Evolutionary conservation across 768 basidiomycete species (phyloP).

Genomic region (Amanita polypyramis): DNA sequence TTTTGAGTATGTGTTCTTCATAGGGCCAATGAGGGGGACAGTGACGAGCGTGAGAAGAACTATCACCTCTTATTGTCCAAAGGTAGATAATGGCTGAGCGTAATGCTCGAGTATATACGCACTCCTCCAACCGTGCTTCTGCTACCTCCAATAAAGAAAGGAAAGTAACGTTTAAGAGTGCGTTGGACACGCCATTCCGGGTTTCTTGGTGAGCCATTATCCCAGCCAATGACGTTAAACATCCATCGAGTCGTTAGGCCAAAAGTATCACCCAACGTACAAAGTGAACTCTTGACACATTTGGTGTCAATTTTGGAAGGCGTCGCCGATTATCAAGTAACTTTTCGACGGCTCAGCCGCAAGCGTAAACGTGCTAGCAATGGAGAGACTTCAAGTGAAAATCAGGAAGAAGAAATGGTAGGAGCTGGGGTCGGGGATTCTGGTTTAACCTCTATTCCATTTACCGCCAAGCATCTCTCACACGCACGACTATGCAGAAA

Average conservation of each 20-base stretch:
- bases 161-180: conserved; percentile 58
- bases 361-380: conserved; percentile 27
- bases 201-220: conserved; percentile 45
- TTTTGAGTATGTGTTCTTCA: not conserved
- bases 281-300: conserved; percentile 46
- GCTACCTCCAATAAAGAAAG: conserved; percentile 32
- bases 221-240: conserved; percentile 7
- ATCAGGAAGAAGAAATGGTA: conserved; percentile 10
- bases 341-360: conserved; percentile 19
- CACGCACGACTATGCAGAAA: not conserved
- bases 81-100: conserved; percentile 50
- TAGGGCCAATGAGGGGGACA: not conserved
- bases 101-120: conserved; percentile 40
- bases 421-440: conserved; percentile 3
- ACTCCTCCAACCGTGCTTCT: conserved; percentile 56
- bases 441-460: not conserved
- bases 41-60: not conserved
- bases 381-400: conserved; percentile 11
- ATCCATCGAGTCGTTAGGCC: conserved; percentile 36
- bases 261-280: conserved; percentile 46
- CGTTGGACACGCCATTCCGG: conserved; percentile 63
- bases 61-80: too few relatives aligned
- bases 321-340: conserved; percentile 31
- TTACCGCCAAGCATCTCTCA: not conserved
- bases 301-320: conserved; percentile 41